Evolutionary conservation across 805 yeast species (phyloP), one percentile per base, ranked within the genome.

Genomic region (Nakazawaea molendinolei): DNA sequence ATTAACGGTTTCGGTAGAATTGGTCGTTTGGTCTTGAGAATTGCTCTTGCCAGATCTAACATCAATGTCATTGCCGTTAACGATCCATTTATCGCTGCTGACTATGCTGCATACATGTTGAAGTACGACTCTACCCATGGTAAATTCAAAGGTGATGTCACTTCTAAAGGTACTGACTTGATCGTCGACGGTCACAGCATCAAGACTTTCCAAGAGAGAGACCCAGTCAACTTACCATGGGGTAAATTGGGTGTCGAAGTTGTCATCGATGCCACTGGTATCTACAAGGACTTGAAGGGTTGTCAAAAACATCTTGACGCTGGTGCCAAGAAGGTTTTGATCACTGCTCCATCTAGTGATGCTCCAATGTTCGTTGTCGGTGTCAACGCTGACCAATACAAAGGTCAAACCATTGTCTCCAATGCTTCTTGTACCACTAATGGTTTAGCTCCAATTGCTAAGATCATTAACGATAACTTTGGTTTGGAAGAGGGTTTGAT

Each of bases 341-440:
- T 77, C 63, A 76, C 84, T 46, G 84, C 83, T 53, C 84, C 84
- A 51, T 76, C 84, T 44, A 56, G 70, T 50, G 77, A 76, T 57
- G 82, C 82, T 46, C 84, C 84, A 62, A 75, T 77, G 81, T 77
- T 74, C 60, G 83, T 77, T 48, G 67, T 75, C 48, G 84, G 83
- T 71, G 84, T 76, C 50, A 77, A 77, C 63, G 75, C 69, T 50
- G 71, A 70, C 49, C 65, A 70, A 51, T 76, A 76, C 67, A 63
- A 71, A 41, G 54, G 69, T 39, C 77, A 74, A 60, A 68, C 61
- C 57, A 74, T 76, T 48, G 72, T 76, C 41, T 76, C 83, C 52
- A 76, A 76, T 62, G 84, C 84, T 53, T 76, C 83, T 33, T 77
- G 83, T 67, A 77, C 84, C 62, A 76, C 83, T 48, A 77, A 77